A percentile compares a stretch with the other conserved stretches of the same genome.
Evolutionary conservation across 2,329 filamentous ascomycete genomes (phyloP).

Genomic region (Cercospora sp.): DNA sequence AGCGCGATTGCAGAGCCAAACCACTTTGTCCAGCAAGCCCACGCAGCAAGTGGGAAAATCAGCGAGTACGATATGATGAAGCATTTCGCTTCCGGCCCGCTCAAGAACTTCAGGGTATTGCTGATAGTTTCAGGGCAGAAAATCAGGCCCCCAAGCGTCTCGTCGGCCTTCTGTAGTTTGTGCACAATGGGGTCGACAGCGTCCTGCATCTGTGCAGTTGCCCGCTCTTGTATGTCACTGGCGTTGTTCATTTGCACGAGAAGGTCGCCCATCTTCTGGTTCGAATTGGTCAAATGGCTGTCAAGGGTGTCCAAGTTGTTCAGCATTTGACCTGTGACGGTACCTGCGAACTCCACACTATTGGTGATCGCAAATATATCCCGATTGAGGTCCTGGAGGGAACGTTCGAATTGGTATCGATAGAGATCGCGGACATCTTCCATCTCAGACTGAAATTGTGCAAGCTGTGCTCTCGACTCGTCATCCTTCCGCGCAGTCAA

Average conservation of each 20-base stretch:
- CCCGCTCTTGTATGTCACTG: neutral
- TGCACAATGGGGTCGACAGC: neutral
- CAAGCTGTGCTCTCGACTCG: neutral
- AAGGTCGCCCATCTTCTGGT: constrained; percentile 6
- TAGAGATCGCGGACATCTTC: constrained; percentile 3
- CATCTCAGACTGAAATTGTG: neutral
- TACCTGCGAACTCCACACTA: constrained; percentile 4
- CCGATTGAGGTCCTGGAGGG: constrained; percentile 6
- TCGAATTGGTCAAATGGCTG: neutral
- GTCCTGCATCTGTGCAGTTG: neutral
- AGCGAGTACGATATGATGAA: neutral
- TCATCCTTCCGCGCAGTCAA: constrained; percentile 1
- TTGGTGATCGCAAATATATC: constrained; percentile 2
- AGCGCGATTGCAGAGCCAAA: neutral
- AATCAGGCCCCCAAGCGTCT: neutral
- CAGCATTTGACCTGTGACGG: neutral
- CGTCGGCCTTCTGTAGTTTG: neutral
- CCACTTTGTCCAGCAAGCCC: neutral
- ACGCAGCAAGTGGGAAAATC: neutral
- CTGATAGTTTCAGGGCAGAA: neutral
- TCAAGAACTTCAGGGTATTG: neutral
- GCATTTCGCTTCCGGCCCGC: neutral
- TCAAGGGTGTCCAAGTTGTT: constrained; percentile 4
- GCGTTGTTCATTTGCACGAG: constrained; percentile 3
- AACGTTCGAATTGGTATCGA: constrained; percentile 4